Percentiles rank a stretch among this genome's conserved stretches.
These are phyloP conservation scores for Solanum aculeatissimum DNA, from an alignment of 305 asterid species.

Conservation along the genomic window DNA sequence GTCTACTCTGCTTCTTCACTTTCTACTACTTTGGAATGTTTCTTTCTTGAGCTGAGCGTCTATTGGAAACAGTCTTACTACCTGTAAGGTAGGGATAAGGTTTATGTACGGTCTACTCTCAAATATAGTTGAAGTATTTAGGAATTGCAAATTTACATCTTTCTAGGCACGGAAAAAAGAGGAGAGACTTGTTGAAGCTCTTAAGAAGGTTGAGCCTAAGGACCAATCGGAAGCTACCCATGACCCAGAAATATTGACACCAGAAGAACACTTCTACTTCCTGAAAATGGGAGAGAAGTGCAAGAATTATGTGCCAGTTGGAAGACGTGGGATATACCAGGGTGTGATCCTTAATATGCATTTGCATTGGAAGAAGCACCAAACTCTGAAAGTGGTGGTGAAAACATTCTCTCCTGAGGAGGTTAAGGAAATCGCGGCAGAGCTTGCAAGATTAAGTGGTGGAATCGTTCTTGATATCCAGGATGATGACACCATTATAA, in stretches of 20 bases:
- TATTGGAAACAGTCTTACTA: no score
- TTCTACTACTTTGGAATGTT: no score
- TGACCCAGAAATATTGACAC: conserved; percentile 96
- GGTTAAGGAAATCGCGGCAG: conserved; percentile 77
- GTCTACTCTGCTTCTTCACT: background rate
- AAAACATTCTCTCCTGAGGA: conserved; percentile 86
- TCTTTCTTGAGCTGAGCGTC: no score
- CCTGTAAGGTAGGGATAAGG: no score
- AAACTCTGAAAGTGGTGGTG: conserved; percentile 75
- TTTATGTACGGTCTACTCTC: background rate
- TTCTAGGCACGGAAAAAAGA: conserved; percentile 74
- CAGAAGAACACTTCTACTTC: conserved; percentile 94
- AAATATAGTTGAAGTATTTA: background rate
- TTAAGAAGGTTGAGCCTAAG: conserved; percentile 71
- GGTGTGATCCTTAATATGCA: conserved; percentile 98
- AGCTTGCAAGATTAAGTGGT: conserved; percentile 92
- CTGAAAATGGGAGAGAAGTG: conserved; percentile 87
- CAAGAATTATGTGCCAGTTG: conserved; percentile 94
- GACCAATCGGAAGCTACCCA: conserved; percentile 63
- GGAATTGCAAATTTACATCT: conserved; percentile 2
- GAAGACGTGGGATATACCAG: conserved; percentile 84
- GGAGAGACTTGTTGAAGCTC: conserved; percentile 61
- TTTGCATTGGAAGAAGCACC: conserved; percentile 97
- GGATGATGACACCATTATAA: conserved; percentile 64
- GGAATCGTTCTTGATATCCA: conserved; percentile 92